Conservation (phyloP, 306 rosid genomes). For the Mimosa pudica region DNA sequence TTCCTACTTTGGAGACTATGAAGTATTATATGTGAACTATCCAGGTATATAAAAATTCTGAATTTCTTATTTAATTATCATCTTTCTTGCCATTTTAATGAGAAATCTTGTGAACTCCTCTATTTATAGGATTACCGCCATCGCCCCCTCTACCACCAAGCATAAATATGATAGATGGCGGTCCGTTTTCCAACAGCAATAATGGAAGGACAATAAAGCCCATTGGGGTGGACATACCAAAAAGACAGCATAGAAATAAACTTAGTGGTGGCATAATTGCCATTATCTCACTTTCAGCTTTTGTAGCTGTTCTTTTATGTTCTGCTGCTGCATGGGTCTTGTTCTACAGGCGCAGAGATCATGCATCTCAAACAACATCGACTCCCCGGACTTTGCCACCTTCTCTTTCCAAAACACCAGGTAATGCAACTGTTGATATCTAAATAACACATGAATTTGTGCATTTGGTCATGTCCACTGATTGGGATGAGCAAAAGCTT, state of each 20-base stretch:
- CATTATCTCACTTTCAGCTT: conserved; percentile 67
- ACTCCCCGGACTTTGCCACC: conserved; percentile 59
- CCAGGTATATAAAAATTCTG: conserved; percentile 60
- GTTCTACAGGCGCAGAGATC: conserved; percentile 51
- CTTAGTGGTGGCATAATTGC: conserved; percentile 65
- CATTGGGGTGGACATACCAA: conserved; percentile 75
- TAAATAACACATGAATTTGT: conserved; percentile 12
- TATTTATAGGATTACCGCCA: conserved; percentile 73
- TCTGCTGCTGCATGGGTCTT: conserved; percentile 69
- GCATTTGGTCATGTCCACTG: conserved; percentile 19
- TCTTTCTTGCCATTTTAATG: conserved; percentile 26
- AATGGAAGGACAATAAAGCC: conserved; percentile 77
- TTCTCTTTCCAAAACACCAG: conserved; percentile 62
- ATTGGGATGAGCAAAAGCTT: not conserved
- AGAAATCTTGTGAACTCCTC: conserved; percentile 31
- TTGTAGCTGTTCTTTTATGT: conserved; percentile 67
- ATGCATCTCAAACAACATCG: conserved; percentile 42
- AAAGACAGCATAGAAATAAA: conserved; percentile 58
- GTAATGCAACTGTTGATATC: conserved; percentile 44
- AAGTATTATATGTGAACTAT: conserved; percentile 83
- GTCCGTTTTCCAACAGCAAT: conserved; percentile 62
- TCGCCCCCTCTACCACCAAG: conserved; percentile 85
- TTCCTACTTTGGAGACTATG: conserved; percentile 83
- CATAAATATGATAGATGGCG: conserved; percentile 53
- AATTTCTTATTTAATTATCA: conserved; percentile 15